Evolutionary conservation across 1,284 basidiomycete genomes (phyloP).

Genomic region (Meira miltonrushii): DNA sequence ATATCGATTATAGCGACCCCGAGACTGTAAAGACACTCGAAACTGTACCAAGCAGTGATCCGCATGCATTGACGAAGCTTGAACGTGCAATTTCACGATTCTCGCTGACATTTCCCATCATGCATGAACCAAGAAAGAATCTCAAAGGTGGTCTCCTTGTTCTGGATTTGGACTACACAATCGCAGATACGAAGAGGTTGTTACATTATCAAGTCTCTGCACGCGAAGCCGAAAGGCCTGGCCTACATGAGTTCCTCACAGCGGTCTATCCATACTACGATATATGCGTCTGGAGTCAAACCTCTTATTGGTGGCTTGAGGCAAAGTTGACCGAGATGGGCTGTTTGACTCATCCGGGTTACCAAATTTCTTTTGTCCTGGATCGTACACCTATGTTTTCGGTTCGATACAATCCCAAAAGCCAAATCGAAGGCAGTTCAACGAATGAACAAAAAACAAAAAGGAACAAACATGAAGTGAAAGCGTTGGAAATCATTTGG

Average conservation of each 20-base stretch:
- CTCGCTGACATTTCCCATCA: slow-evolving; percentile 30
- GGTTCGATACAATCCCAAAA: slow-evolving; percentile 62
- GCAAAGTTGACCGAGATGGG: slow-evolving; percentile 80
- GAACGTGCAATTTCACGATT: slow-evolving; percentile 33
- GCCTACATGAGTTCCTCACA: slow-evolving; percentile 69
- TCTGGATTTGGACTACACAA: slow-evolving; percentile 74
- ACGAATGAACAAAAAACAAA: slow-evolving; percentile 56
- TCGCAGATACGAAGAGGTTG: slow-evolving; percentile 45
- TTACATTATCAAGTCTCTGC: slow-evolving; percentile 74
- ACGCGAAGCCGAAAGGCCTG: slow-evolving; percentile 69
- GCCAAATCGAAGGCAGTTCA: neutral
- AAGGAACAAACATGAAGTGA: slow-evolving; percentile 60
- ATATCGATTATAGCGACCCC: slow-evolving; percentile 1
- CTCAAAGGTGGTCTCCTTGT: slow-evolving; percentile 66
- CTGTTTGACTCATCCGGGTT: slow-evolving; percentile 59
- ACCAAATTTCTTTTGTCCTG: slow-evolving; percentile 53
- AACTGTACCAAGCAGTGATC: neutral
- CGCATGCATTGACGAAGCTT: slow-evolving; percentile 24
- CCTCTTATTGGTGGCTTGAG: slow-evolving; percentile 86
- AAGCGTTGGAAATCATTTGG: slow-evolving; percentile 50
- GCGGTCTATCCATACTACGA: slow-evolving; percentile 48
- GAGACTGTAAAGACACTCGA: neutral
- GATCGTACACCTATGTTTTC: slow-evolving; percentile 85
- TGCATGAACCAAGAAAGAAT: slow-evolving; percentile 29
- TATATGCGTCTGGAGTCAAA: slow-evolving; percentile 55